These are phyloP conservation scores for Fusarium scirpi DNA, from an alignment of 2,329 filamentous ascomycete genomes.

Conservation along the genomic window DNA sequence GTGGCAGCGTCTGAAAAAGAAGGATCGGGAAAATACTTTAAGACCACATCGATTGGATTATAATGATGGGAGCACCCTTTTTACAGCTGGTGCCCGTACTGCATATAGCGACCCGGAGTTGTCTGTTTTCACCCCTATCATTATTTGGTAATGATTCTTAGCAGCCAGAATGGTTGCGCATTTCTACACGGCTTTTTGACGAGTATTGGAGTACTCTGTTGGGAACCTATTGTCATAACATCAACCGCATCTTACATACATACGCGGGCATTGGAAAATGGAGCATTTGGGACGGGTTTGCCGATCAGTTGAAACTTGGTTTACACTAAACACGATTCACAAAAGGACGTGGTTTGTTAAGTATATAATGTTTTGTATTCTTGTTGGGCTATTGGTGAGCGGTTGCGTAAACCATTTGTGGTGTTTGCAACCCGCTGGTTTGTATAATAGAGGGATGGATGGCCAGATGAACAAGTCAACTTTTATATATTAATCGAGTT, in stretches of 20 bases:
- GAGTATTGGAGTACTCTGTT: conserved; percentile 30
- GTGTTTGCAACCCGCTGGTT: conserved; percentile 21
- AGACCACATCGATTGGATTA: conserved; percentile 24
- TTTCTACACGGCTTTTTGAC: conserved; percentile 16
- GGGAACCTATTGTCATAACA: conserved; percentile 29
- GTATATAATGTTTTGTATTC: conserved; percentile 49
- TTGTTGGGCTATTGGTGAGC: conserved; percentile 30
- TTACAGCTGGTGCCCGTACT: conserved; percentile 37
- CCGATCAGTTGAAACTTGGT: conserved; percentile 15
- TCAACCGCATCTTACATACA: conserved; percentile 21
- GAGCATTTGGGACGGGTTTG: conserved; percentile 21
- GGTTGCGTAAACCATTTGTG: conserved; percentile 16
- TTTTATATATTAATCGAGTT: conserved; percentile 21
- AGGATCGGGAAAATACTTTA: conserved; percentile 6
- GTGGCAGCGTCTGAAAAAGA: conserved; percentile 43
- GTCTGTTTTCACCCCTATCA: conserved; percentile 45
- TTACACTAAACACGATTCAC: conserved; percentile 27
- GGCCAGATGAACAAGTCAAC: conserved; percentile 12
- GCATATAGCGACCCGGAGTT: conserved; percentile 57
- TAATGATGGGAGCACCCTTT: conserved; percentile 28
- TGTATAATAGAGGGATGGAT: conserved; percentile 22
- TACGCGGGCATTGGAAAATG: conserved; percentile 34
- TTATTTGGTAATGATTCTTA: conserved; percentile 32
- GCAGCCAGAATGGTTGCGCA: conserved; percentile 23
- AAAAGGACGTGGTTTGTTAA: conserved; percentile 26